Base-by-base conservation (phyloP, 2,329 filamentous ascomycete genomes). In the Pleoardoris graminearum region DNA sequence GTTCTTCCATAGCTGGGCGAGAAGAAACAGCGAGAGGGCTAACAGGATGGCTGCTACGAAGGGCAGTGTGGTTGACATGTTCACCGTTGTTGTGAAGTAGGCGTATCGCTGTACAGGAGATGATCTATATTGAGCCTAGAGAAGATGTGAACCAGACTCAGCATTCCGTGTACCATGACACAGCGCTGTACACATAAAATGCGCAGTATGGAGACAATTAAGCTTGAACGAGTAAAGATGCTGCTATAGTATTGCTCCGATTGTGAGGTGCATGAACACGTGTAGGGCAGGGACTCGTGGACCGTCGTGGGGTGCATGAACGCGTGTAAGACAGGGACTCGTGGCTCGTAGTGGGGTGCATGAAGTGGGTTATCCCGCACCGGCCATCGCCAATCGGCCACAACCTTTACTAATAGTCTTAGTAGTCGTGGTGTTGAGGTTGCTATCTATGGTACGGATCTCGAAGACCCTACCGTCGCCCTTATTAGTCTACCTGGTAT, bases 261-360 rank as follows among this genome's bases (percentile, higher is more conserved):
- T n/a, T n/a, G n/a, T 47, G 44, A 33, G 44, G 44, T 47, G 29
- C 2, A 19, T 36, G 17, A n/a, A 8, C 19, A 44, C 41, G 17
- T 32, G 39, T 30, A n/a, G 17, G 8, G 25, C 36, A 38, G 39
- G 11, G 23, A 10, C 11, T n/a, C n/a, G n/a, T n/a, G n/a, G n/a
- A n/a, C n/a, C 27, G 4, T 7, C 21, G 44, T 47, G 44, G 44
- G 44, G 44, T 47, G 29, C 2, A 19, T 36, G 17, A n/a, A 8
- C 19, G 32, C 41, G 17, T 32, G 39, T 30, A n/a, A 29, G 8
- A n/a, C 36, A 38, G 39, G 11, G 23, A 10, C 11, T n/a, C n/a
- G n/a, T n/a, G n/a, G n/a, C n/a, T n/a, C 27, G 4, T 7, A 30
- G 44, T 47, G 44, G 44, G 44, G 44, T n/a, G n/a, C n/a, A n/a